Evolutionary conservation across 257 asterid species (phyloP).

Genomic region (Ligustrum vulgare): DNA sequence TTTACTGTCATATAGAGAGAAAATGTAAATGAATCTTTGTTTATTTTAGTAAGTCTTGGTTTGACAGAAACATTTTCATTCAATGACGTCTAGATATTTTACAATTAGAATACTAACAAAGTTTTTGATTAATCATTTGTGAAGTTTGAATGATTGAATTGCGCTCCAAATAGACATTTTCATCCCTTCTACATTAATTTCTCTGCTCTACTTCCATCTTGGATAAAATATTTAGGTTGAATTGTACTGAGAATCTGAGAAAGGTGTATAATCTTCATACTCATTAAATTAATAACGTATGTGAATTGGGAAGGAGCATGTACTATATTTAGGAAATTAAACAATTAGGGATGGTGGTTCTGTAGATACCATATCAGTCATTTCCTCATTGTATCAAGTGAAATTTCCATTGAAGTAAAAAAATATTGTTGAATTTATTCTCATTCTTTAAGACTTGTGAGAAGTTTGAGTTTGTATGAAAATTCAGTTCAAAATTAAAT

Average conservation of each 20-base stretch:
- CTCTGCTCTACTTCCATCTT: neutral
- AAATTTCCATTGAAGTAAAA: neutral
- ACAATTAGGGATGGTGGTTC: neutral
- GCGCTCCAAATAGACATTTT: neutral
- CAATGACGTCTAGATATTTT: neutral
- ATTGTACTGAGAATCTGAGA: neutral
- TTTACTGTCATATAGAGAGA: neutral
- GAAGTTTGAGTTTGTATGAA: no score
- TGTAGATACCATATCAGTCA: neutral
- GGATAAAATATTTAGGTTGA: neutral
- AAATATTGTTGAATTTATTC: no score
- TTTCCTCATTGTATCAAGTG: conserved; percentile 2
- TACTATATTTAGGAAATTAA: neutral
- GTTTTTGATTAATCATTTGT: neutral
- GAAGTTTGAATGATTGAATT: neutral
- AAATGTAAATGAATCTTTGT: neutral
- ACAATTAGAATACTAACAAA: no score
- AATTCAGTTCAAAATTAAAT: no score
- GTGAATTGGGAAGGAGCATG: neutral
- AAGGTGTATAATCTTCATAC: neutral
- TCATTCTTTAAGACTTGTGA: no score
- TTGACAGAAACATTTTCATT: neutral
- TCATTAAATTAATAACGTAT: neutral
- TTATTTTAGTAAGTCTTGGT: neutral
- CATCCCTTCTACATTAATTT: neutral